Conservation (phyloP, 1,284 basidiomycete genomes). For the Rhodotorula sp. region DNA sequence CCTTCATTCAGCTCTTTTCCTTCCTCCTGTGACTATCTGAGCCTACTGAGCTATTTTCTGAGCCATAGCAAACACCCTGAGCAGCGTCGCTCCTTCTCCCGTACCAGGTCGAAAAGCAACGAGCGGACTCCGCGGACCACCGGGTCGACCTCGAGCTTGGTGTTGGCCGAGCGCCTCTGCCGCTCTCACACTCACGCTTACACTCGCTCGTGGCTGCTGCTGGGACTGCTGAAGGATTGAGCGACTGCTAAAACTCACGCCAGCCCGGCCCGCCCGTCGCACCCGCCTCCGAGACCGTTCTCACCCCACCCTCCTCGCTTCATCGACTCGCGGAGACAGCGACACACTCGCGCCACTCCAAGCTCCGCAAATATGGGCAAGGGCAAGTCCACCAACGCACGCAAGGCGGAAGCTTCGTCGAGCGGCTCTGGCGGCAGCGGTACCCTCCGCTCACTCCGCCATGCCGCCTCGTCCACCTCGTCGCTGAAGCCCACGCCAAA, state of each 20-base stretch:
- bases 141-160: not conserved
- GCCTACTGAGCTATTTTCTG: no score
- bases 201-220: no score
- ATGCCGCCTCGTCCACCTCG: constrained; percentile 14
- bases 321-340: not conserved
- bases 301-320: not conserved
- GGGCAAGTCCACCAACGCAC: not conserved
- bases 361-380: constrained; percentile 7
- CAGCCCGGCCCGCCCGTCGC: no score
- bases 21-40: no score
- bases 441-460: constrained; percentile 32
- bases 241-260: no score
- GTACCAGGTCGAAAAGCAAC: not conserved
- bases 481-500: constrained; percentile 15
- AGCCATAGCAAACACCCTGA: not conserved
- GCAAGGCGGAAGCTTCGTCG: not conserved
- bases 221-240: no score
- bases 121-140: no score
- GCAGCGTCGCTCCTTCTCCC: not conserved
- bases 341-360: not conserved
- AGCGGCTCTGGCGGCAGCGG: not conserved
- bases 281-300: not conserved
- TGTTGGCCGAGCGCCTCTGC: not conserved
- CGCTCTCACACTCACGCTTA: no score
- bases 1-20: no score